Percentiles rank a stretch among this genome's conserved stretches.
These are phyloP conservation scores for Mortierella sp. DNA, from an alignment of 371 early-diverging fungal genomes.

Conservation along the genomic window DNA sequence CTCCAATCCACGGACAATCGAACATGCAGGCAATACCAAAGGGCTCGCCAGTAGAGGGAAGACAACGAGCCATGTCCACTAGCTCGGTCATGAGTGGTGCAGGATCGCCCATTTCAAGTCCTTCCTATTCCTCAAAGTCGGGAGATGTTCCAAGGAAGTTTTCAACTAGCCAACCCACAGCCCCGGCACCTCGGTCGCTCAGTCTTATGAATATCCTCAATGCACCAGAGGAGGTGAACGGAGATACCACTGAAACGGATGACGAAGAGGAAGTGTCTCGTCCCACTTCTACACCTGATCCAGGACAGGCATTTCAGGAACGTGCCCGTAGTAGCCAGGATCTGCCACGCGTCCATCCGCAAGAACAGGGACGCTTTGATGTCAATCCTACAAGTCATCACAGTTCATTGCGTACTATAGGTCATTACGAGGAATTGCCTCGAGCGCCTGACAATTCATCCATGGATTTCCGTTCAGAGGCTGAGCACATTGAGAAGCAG, in stretches of 20 bases:
- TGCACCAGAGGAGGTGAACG: slow-evolving; percentile 15
- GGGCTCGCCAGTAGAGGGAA: slow-evolving; percentile 2
- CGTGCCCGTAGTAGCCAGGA: background rate
- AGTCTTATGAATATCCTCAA: slow-evolving; percentile 45
- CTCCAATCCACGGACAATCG: slow-evolving; percentile 15
- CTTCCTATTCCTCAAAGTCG: slow-evolving; percentile 3
- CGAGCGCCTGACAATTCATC: slow-evolving; percentile 1
- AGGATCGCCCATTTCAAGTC: slow-evolving; percentile 1
- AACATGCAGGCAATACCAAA: slow-evolving; percentile 2
- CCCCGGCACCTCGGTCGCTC: slow-evolving; percentile 22
- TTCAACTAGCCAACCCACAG: slow-evolving; percentile 7
- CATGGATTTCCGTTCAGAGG: background rate
- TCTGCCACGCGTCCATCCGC: background rate
- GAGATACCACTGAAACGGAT: slow-evolving; percentile 9
- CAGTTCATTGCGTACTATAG: background rate
- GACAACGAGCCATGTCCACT: slow-evolving; percentile 20
- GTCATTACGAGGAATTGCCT: background rate
- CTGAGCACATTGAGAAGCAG: background rate
- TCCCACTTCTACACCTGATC: background rate
- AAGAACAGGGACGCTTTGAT: slow-evolving; percentile 2
- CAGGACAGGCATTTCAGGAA: background rate
- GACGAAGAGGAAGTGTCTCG: slow-evolving; percentile 10
- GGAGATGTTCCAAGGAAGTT: slow-evolving; percentile 4
- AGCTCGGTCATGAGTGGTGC: slow-evolving; percentile 1
- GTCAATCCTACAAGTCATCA: background rate